Base-by-base conservation (phyloP, 1,284 basidiomycete genomes). In the Kwoniella shivajii region DNA sequence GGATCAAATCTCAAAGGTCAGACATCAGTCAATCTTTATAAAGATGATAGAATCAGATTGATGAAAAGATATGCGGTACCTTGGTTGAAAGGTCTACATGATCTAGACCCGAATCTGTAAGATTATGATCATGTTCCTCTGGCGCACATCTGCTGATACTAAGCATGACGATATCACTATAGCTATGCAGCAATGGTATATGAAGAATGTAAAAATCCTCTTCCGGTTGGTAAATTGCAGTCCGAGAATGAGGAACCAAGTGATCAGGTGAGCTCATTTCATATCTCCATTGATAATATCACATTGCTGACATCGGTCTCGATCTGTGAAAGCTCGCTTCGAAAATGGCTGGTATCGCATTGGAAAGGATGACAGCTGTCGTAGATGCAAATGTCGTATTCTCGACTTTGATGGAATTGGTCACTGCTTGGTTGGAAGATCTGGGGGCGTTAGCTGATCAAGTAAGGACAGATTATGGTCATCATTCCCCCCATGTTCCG, bases 31-130 rank as follows among this genome's bases (percentile, higher is more conserved):
- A 24, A 74, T 76, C 3, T 79, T 68, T 69, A 82, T 83, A 33
- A 79, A 79, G 22, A 84, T 81, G 64, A 88, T 84, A 71, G 88
- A 83, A 2, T 83, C 82, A 31, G 85, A 85, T 64, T 90, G 31
- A 70, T 84, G 20, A 65, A 67, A 14, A 80, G 77, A 55, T 88
- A 88, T 63, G 85, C 80, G 14, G 72, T 78, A 13, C 81, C 81
- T 16, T 90, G 88, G 88, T 76, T 89, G 36, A 73, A 81, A 31
- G 84, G 84, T 16, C 71, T 89, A 34, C 86, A 88, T 68, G 80
- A 84, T 52, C 82, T 82, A 52, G 83, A 86, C 62, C 62, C 81
- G 4, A 73, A 72, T 0, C 61, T 78, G 13, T 89, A 86, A 68
- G 79, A n/a, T n/a, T 59, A 7, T 31, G 16, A 13, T 6, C 42